Percentiles rank a stretch among this genome's conserved stretches.
Evolutionary conservation across 192 early-diverging fungal genomes (phyloP).

Genomic region (Phycomyces blakesleeanus): DNA sequence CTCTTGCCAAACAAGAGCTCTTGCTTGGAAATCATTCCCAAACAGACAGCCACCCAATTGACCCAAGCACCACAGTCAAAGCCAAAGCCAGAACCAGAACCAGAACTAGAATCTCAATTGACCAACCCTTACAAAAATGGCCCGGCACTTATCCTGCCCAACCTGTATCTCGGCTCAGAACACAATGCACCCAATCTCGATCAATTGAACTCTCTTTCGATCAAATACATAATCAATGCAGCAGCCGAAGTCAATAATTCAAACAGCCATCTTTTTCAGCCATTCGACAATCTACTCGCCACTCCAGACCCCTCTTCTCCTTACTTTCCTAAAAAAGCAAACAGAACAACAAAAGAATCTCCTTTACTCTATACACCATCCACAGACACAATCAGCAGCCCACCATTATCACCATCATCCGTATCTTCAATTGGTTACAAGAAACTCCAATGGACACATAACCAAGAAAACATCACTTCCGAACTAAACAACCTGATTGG

Average conservation of each 20-base stretch:
- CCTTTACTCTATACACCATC: too few relatives aligned
- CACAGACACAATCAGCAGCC: too few relatives aligned
- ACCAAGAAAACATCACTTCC: conserved; percentile 56
- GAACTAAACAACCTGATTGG: conserved; percentile 61
- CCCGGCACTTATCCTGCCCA: conserved; percentile 60
- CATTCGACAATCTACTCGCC: conserved; percentile 1
- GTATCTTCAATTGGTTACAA: conserved; percentile 52
- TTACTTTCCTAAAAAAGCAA: neutral
- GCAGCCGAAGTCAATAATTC: conserved; percentile 55
- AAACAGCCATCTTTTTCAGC: neutral
- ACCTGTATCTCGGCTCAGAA: conserved; percentile 62
- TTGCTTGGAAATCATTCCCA: neutral
- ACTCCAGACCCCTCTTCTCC: neutral
- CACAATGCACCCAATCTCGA: conserved; percentile 50
- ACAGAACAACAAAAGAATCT: neutral
- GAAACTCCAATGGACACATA: conserved; percentile 72
- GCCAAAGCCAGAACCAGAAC: neutral
- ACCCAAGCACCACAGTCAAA: neutral
- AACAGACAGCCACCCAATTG: neutral
- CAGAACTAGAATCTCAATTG: neutral
- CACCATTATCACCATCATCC: too few relatives aligned
- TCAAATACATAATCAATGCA: conserved; percentile 65
- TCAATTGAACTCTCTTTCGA: conserved; percentile 9
- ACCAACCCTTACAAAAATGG: conserved; percentile 41
- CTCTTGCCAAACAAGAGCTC: neutral